Base-by-base conservation (phyloP, 139 green algal genomes). In the Tetraselmis striata region DNA sequence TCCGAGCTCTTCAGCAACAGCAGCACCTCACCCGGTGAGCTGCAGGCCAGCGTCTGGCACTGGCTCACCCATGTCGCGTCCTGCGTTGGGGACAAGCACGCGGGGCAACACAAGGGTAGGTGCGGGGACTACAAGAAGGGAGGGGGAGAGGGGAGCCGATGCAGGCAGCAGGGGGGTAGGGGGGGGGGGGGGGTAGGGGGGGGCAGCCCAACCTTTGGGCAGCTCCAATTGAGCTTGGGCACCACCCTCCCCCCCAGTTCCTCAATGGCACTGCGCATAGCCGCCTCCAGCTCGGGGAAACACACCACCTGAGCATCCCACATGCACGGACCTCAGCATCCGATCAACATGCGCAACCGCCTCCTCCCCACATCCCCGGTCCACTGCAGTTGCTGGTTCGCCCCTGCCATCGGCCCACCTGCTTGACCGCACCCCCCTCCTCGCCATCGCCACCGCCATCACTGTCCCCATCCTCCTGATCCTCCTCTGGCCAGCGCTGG, bases 141-240 rank as follows among this genome's bases (percentile, higher is more conserved):
- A n/a, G n/a, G n/a, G n/a, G n/a, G n/a, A n/a, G n/a, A n/a, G n/a
- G n/a, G n/a, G n/a, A n/a, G n/a, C n/a, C n/a, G n/a, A n/a, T n/a
- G n/a, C n/a, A n/a, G n/a, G n/a, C n/a, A n/a, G n/a, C n/a, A n/a
- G n/a, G n/a, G n/a, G n/a, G n/a, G n/a, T n/a, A n/a, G n/a, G n/a
- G n/a, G n/a, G n/a, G n/a, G n/a, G n/a, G n/a, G n/a, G n/a, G n/a
- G n/a, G n/a, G n/a, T n/a, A n/a, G n/a, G n/a, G n/a, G n/a, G n/a
- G n/a, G n/a, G n/a, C n/a, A n/a, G n/a, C n/a, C n/a, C n/a, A n/a
- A 87, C 86, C 24, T 90, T 94, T 1, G 96, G 96, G 28, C 83
- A 90, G 86, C 92, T 97, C 96, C 96, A 99, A 29, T 95, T 97
- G 2, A 98, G 86, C 82, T 98, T 98, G 45, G 96, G 96, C 28